Evolutionary conservation across 768 basidiomycete genomes (phyloP).

Genomic region (Tulasnella sp.): DNA sequence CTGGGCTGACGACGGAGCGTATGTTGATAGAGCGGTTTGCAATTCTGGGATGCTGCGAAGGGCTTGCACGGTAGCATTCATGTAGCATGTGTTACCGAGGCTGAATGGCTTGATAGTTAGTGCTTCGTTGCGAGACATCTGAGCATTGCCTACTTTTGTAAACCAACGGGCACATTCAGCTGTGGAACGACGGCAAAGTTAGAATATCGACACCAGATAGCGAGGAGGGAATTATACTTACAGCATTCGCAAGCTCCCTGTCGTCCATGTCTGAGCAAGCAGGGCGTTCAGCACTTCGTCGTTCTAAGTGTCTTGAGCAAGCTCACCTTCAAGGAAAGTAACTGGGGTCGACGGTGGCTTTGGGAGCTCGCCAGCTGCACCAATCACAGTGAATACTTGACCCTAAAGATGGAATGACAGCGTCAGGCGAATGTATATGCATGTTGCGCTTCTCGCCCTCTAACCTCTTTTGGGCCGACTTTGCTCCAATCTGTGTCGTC

Average conservation of each 20-base stretch:
- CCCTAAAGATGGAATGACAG: conserved; percentile 36
- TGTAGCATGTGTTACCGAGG: conserved; percentile 94
- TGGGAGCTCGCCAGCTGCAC: conserved; percentile 85
- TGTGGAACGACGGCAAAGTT: conserved; percentile 27
- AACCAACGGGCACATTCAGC: conserved; percentile 74
- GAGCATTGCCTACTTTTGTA: conserved; percentile 50
- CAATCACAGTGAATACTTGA: conserved; percentile 88
- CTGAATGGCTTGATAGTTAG: conserved; percentile 28
- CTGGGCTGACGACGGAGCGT: conserved; percentile 10
- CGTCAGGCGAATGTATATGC: background rate
- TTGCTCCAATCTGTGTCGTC: conserved; percentile 85
- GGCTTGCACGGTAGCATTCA: conserved; percentile 94
- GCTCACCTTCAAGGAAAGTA: conserved; percentile 75
- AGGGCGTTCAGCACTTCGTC: background rate
- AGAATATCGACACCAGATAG: background rate
- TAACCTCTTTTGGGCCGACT: conserved; percentile 70
- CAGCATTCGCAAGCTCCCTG: conserved; percentile 66
- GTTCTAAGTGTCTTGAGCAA: background rate
- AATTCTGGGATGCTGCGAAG: conserved; percentile 88
- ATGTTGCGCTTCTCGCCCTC: conserved; percentile 25
- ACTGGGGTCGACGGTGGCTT: conserved; percentile 72
- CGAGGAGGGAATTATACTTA: conserved; percentile 33
- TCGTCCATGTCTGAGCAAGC: conserved; percentile 70
- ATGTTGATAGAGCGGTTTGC: conserved; percentile 58
- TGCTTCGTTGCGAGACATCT: background rate